Evolutionary conservation across 2,329 filamentous ascomycete species (phyloP).

Genomic region (Pseudonectria foliicola): DNA sequence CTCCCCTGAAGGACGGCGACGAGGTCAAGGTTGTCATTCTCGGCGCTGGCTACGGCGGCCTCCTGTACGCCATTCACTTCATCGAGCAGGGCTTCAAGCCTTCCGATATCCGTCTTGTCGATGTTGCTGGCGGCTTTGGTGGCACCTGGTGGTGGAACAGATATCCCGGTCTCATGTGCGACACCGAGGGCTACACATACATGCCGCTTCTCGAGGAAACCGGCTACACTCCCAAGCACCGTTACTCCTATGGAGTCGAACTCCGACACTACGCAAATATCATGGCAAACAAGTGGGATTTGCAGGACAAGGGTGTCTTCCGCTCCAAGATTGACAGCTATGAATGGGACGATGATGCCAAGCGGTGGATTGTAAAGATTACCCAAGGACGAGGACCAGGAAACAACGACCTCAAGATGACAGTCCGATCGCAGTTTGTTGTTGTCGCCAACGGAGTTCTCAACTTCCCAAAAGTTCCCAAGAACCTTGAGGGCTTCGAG

Average conservation of each 20-base stretch:
- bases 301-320: slow-evolving; percentile 33
- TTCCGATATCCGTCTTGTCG: slow-evolving; percentile 32
- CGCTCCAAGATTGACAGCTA: slow-evolving; percentile 33
- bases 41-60: slow-evolving; percentile 26
- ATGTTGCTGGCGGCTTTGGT: slow-evolving; percentile 36
- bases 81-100: slow-evolving; percentile 12
- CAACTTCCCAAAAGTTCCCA: slow-evolving; percentile 34
- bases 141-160: slow-evolving; percentile 44
- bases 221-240: slow-evolving; percentile 48
- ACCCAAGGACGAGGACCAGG: slow-evolving; percentile 20
- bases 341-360: slow-evolving; percentile 38
- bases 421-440: slow-evolving; percentile 33
- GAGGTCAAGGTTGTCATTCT: slow-evolving; percentile 24
- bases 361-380: slow-evolving; percentile 15
- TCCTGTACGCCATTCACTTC: slow-evolving; percentile 19
- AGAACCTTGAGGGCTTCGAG: slow-evolving; percentile 34
- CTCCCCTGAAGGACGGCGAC: slow-evolving; percentile 20
- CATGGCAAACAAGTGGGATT: slow-evolving; percentile 34
- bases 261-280: slow-evolving; percentile 34
- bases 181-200: slow-evolving; percentile 4
- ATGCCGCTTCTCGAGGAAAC: slow-evolving; percentile 3
- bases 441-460: slow-evolving; percentile 33
- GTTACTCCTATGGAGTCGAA: slow-evolving; percentile 38
- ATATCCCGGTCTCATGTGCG: slow-evolving; percentile 6
- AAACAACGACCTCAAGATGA: slow-evolving; percentile 14